Conservation (phyloP, 805 yeast genomes). For the Candida suzukii region DNA sequence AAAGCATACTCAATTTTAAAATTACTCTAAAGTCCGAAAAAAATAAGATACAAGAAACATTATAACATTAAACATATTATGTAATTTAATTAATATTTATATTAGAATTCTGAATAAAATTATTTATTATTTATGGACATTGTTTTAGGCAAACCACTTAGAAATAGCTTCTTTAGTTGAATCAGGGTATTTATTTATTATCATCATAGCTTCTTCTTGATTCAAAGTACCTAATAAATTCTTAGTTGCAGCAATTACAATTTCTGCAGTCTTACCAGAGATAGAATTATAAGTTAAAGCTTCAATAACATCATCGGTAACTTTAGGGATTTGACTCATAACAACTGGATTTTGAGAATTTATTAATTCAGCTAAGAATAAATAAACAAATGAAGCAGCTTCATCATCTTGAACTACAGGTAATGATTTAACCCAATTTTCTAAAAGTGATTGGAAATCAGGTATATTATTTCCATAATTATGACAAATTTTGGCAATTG, state of each 20-base stretch:
- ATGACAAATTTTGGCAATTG: slow-evolving; percentile 80
- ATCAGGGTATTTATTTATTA: slow-evolving; percentile 56
- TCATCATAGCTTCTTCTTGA: slow-evolving; percentile 56
- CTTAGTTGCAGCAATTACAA: slow-evolving; percentile 56
- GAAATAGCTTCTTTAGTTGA: slow-evolving; percentile 50
- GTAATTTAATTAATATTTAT: neutral
- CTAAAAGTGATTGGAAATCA: slow-evolving; percentile 53
- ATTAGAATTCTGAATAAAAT: neutral
- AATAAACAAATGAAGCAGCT: slow-evolving; percentile 81
- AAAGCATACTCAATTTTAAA: too few species aligned
- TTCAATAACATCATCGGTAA: slow-evolving; percentile 64
- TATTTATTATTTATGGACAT: neutral
- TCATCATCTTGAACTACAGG: slow-evolving; percentile 82
- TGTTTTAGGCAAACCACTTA: slow-evolving; percentile 18
- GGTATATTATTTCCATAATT: slow-evolving; percentile 53
- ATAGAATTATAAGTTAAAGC: slow-evolving; percentile 66
- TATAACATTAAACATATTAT: too few species aligned
- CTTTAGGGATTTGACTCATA: slow-evolving; percentile 38
- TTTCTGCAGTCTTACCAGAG: slow-evolving; percentile 64
- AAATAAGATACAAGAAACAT: too few species aligned
- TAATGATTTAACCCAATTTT: slow-evolving; percentile 73
- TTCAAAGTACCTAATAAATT: slow-evolving; percentile 58
- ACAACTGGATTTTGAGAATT: slow-evolving; percentile 59
- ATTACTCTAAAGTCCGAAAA: too few species aligned
- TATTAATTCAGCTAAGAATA: slow-evolving; percentile 66